Conservation (phyloP, 257 asterid species). For the Solanum piurae region DNA sequence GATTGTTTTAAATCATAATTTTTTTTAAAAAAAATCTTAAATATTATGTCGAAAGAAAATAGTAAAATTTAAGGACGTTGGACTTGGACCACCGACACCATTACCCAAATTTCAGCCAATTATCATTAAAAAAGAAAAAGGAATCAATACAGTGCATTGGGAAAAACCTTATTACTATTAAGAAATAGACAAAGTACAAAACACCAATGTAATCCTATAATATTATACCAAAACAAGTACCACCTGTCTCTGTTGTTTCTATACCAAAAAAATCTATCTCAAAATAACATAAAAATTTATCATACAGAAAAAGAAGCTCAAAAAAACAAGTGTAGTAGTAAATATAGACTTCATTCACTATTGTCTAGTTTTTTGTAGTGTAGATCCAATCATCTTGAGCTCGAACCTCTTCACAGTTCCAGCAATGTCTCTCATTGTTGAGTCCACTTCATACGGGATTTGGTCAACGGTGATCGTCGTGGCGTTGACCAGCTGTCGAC, state of each 20-base stretch:
- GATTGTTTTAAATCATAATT: too few species aligned
- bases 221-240: slow-evolving; percentile 11
- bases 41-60: too few species aligned
- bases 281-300: background rate
- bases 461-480: slow-evolving; percentile 29
- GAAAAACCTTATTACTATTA: background rate
- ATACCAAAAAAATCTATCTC: background rate
- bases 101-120: background rate
- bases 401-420: slow-evolving; percentile 67
- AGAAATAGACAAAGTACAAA: slow-evolving; percentile 1
- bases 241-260: background rate
- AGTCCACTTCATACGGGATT: slow-evolving; percentile 41
- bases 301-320: background rate
- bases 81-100: background rate
- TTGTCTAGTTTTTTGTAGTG: slow-evolving; percentile 48
- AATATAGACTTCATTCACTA: slow-evolving; percentile 3
- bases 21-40: too few species aligned
- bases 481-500: slow-evolving; percentile 36
- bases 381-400: slow-evolving; percentile 50
- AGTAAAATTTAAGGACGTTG: background rate
- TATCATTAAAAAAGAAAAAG: background rate
- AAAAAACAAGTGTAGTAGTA: background rate
- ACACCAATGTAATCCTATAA: slow-evolving; percentile 1
- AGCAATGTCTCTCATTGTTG: slow-evolving; percentile 47
- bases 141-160: background rate